phyloP scores from a whole-genome alignment of 2,329 filamentous ascomycete genomes.

The Xylariaceae sp. region DNA sequence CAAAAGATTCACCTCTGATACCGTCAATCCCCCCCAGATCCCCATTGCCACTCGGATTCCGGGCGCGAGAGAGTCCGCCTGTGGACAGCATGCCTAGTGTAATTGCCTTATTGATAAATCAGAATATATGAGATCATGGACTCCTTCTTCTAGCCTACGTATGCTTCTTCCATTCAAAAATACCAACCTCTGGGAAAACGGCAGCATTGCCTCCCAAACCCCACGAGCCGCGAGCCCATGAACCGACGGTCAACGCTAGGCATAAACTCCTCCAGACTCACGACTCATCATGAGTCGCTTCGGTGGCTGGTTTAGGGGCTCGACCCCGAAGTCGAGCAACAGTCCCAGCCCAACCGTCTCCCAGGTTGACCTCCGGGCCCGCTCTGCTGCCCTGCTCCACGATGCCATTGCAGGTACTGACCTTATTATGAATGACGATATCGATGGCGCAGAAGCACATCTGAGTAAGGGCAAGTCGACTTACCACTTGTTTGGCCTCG shows the following conservation, averaged over 20 bases:
- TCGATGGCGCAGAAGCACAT: slow-evolving; percentile 72
- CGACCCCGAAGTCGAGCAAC: slow-evolving; percentile 34
- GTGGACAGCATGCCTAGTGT: neutral
- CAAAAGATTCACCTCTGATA: neutral
- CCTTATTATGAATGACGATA: slow-evolving; percentile 83
- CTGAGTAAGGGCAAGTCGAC: slow-evolving; percentile 69
- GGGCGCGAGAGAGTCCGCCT: neutral
- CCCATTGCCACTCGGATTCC: neutral
- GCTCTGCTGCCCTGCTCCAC: slow-evolving; percentile 51
- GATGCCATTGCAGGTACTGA: slow-evolving; percentile 60
- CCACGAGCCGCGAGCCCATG: slow-evolving; percentile 1
- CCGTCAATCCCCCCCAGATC: neutral
- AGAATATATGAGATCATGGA: neutral
- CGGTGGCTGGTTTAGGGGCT: slow-evolving; percentile 47
- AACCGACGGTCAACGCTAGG: neutral
- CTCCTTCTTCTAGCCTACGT: neutral
- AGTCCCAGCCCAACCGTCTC: slow-evolving; percentile 32
- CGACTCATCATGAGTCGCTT: slow-evolving; percentile 42
- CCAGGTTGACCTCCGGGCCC: slow-evolving; percentile 32
- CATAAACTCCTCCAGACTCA: neutral
- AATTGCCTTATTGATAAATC: neutral
- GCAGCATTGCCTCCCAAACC: neutral
- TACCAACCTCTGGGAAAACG: neutral
- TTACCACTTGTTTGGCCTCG: slow-evolving; percentile 82
- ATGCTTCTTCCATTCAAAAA: neutral